Evolutionary conservation across 2,329 filamentous ascomycete genomes (phyloP), one percentile per base, ranked within the genome.

Genomic region (Penicillium digitatum): DNA sequence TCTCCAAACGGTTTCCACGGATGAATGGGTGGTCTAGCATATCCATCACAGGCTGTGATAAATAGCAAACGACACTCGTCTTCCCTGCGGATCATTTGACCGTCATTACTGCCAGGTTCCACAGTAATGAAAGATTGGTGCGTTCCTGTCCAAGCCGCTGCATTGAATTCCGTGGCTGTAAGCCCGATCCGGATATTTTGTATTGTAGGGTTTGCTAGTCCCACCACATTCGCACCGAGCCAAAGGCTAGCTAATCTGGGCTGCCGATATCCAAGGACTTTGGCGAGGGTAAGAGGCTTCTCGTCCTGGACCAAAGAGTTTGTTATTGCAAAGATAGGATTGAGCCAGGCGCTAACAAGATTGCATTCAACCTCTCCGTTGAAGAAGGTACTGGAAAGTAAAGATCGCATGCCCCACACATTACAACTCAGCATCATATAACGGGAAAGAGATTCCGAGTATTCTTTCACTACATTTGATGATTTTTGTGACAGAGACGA

Each of bases 401-500:
- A 48, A 48, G 62, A 68, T 35, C 62, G 59, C 7, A 66, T 12
- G 5, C 61, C 65, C 56, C 56, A 66, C 1, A 32, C 10, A 52
- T 68, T 64, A 24, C 31, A 63, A 48, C 65, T 66, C 34, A 66
- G 27, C 14, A 59, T 63, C 60, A 66, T 64, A 42, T 62, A 64
- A 9, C 50, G 43, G 7, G 56, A 39, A 39, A 66, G 60, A 0
- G 59, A n/a, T 38, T 59, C 31, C 5, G 22, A 12, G 20, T 51
- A 22, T 16, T 49, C 45, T 5, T 20, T 29, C 24, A 57, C 11
- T 11, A 62, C 47, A 34, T 54, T 55, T 14, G 44, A 45, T 24
- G 43, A 45, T 45, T 34, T 34, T 22, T 34, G 27, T 16, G 29
- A 32, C 18, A 32, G 43, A 22, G 27, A 34, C 11, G 35, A 22